Conservation (phyloP, 805 yeast genomes). For the Aciculoconidium aculeatum region DNA sequence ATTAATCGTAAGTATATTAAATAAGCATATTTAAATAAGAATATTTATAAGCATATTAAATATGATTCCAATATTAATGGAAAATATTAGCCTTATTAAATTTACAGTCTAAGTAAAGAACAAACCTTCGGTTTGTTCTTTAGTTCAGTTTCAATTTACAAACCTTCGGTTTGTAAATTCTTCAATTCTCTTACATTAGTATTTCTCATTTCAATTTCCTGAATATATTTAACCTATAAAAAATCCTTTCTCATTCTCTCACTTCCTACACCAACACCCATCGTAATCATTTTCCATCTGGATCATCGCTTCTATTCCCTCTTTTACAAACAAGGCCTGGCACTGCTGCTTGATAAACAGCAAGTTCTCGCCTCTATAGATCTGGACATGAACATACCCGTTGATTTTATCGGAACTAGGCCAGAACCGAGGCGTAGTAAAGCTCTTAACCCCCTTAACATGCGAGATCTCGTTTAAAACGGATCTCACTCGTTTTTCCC, state of each 20-base stretch:
- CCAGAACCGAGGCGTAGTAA: slow-evolving; percentile 92
- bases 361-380: slow-evolving; percentile 58
- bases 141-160: too few relatives aligned
- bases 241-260: too few relatives aligned
- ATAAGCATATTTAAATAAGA: not conserved
- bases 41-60: not conserved
- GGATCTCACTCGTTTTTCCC: slow-evolving; percentile 59
- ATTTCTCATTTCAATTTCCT: too few relatives aligned
- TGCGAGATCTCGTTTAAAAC: slow-evolving; percentile 62
- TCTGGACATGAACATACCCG: slow-evolving; percentile 84
- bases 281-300: slow-evolving; percentile 65
- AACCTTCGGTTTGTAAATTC: too few relatives aligned
- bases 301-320: slow-evolving; percentile 50
- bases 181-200: too few relatives aligned
- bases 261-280: slow-evolving; percentile 59
- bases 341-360: slow-evolving; percentile 56
- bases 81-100: too few relatives aligned
- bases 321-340: slow-evolving; percentile 44
- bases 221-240: too few relatives aligned
- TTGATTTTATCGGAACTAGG: slow-evolving; percentile 34
- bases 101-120: too few relatives aligned
- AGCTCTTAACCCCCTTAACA: slow-evolving; percentile 76
- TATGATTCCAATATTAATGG: too few relatives aligned
- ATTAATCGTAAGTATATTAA: too few relatives aligned
- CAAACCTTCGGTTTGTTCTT: too few relatives aligned